These are phyloP conservation scores for Cicer bijugum DNA, from an alignment of 306 rosid genomes.

Conservation along the genomic window DNA sequence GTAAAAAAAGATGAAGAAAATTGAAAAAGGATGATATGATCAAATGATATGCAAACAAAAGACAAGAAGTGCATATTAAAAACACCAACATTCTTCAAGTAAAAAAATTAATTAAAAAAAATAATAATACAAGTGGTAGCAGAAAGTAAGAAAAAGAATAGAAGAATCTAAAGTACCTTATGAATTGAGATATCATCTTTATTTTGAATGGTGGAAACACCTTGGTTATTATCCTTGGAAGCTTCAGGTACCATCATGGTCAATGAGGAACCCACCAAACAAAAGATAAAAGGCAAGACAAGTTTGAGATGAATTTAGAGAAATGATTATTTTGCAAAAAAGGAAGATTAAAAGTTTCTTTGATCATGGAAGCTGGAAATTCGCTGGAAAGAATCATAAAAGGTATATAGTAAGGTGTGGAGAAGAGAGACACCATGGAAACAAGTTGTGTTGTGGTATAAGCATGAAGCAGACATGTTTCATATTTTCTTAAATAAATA, in stretches of 20 bases:
- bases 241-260: constrained; percentile 47
- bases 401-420: constrained; percentile 43
- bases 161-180: constrained; percentile 36
- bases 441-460: constrained; percentile 45
- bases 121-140: not conserved
- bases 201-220: constrained; percentile 9
- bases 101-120: not conserved
- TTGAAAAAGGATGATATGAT: constrained; percentile 5
- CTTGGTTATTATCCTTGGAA: constrained; percentile 25
- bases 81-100: not conserved
- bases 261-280: constrained; percentile 44
- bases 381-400: constrained; percentile 5
- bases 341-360: constrained; percentile 4
- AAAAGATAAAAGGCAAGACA: constrained; percentile 32
- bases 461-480: constrained; percentile 48
- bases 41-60: not conserved
- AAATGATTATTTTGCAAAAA: constrained; percentile 3
- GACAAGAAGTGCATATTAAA: not conserved
- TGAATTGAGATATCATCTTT: constrained; percentile 39
- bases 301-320: not conserved
- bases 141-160: not conserved
- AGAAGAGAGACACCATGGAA: constrained; percentile 48
- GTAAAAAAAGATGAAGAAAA: constrained; percentile 13
- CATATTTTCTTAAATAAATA: constrained; percentile 38
- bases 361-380: constrained; percentile 39